Percentiles rank a stretch among this genome's conserved stretches.
These are phyloP conservation scores for Candida corydali DNA, from an alignment of 805 yeast species.

Conservation along the genomic window DNA sequence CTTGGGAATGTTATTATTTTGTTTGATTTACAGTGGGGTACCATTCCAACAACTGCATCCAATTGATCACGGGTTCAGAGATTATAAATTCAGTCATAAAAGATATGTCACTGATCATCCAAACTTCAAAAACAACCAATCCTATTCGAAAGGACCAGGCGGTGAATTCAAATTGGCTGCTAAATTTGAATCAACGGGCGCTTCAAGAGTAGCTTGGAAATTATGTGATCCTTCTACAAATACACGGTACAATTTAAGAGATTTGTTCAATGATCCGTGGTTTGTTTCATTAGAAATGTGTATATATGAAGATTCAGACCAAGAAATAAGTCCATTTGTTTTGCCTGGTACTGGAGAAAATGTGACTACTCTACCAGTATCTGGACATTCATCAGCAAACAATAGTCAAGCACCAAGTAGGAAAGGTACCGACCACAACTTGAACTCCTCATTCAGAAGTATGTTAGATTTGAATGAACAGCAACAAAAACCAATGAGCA, in stretches of 20 bases:
- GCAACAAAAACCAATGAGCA: background rate
- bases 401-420: slow-evolving; percentile 30
- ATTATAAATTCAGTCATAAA: slow-evolving; percentile 48
- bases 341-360: slow-evolving; percentile 21
- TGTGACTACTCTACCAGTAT: slow-evolving; percentile 3
- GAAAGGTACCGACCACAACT: slow-evolving; percentile 22
- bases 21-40: slow-evolving; percentile 50
- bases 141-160: slow-evolving; percentile 58
- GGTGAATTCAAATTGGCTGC: slow-evolving; percentile 67
- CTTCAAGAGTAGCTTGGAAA: slow-evolving; percentile 72
- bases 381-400: slow-evolving; percentile 13
- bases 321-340: slow-evolving; percentile 32
- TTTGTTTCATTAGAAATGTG: slow-evolving; percentile 59
- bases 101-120: slow-evolving; percentile 40
- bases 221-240: slow-evolving; percentile 59
- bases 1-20: slow-evolving; percentile 63
- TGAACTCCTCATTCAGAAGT: slow-evolving; percentile 30
- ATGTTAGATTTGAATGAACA: slow-evolving; percentile 34
- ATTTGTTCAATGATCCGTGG: slow-evolving; percentile 61
- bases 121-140: slow-evolving; percentile 43
- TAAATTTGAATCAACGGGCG: slow-evolving; percentile 52
- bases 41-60: slow-evolving; percentile 56
- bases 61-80: slow-evolving; percentile 50
- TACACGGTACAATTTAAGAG: slow-evolving; percentile 51
- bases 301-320: slow-evolving; percentile 45